phyloP scores from a whole-genome alignment of 495 filamentous ascomycete genomes.

The Saxispiralis lemnorum region DNA sequence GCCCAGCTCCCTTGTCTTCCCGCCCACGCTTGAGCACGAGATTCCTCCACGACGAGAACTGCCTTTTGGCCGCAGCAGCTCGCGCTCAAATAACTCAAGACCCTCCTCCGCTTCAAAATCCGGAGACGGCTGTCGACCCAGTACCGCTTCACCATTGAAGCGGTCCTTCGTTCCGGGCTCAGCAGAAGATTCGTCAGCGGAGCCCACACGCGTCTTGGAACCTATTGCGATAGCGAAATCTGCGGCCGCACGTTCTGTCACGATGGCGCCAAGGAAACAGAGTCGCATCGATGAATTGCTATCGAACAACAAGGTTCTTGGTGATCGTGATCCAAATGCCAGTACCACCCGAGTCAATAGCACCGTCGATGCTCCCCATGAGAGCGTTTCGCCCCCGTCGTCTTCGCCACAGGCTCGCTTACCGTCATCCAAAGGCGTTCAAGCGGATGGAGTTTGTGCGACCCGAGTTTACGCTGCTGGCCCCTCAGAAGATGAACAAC shows the following conservation, averaged over 20 bases:
- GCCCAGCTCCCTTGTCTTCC: neutral
- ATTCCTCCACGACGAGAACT: constrained; percentile 25
- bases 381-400: constrained; percentile 3
- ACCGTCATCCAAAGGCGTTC: neutral
- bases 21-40: neutral
- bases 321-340: constrained; percentile 1
- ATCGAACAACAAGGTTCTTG: neutral
- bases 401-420: neutral
- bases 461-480: too few relatives aligned
- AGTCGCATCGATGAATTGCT: constrained; percentile 9
- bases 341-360: constrained; percentile 4
- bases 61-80: constrained; percentile 18
- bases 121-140: neutral
- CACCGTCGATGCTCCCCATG: constrained; percentile 10
- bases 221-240: neutral
- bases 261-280: neutral
- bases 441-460: too few relatives aligned
- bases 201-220: neutral
- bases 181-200: neutral
- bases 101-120: neutral
- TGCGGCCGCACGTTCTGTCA: neutral
- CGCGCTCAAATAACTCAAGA: neutral
- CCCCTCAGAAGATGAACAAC: neutral
- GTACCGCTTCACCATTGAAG: constrained; percentile 11
- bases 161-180: neutral